phyloP scores from a whole-genome alignment of 1,284 basidiomycete species.

The Heterobasidion occidentale region DNA sequence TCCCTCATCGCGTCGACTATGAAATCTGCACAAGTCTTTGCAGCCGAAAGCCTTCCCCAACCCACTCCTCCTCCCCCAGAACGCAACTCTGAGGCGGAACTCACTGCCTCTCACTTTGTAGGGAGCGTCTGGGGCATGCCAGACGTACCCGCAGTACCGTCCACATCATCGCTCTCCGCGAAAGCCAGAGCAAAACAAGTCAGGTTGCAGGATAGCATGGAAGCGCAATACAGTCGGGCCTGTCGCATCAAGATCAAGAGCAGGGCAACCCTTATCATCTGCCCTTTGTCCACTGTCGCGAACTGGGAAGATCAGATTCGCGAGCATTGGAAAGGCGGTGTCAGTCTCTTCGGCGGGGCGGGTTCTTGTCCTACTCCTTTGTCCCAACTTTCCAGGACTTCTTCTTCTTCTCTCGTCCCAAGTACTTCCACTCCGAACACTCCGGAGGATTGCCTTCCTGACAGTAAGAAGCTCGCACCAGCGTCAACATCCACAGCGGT shows the following conservation, averaged over 20 bases:
- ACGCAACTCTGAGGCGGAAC: constrained; percentile 27
- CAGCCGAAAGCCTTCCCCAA: constrained; percentile 41
- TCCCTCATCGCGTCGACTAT: constrained; percentile 88
- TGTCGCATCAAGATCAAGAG: constrained; percentile 74
- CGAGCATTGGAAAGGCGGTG: constrained; percentile 89
- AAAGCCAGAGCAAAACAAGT: constrained; percentile 60
- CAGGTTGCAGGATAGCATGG: constrained; percentile 57
- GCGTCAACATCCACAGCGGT: not conserved
- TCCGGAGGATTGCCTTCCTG: not conserved
- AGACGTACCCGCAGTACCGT: constrained; percentile 16
- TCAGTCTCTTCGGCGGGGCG: constrained; percentile 73
- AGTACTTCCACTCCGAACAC: constrained; percentile 9
- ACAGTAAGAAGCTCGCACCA: not conserved
- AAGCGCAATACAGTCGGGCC: constrained; percentile 59
- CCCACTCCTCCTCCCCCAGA: constrained; percentile 30
- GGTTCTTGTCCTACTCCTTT: constrained; percentile 24
- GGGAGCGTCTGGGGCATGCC: constrained; percentile 85
- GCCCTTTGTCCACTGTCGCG: constrained; percentile 92
- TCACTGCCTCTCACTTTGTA: constrained; percentile 60
- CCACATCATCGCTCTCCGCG: constrained; percentile 21
- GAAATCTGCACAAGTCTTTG: constrained; percentile 63
- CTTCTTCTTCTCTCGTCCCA: constrained; percentile 11
- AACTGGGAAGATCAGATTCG: constrained; percentile 99
- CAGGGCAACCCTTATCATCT: constrained; percentile 92
- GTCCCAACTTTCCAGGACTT: not conserved